Conservation (phyloP, 805 yeast genomes). For the Cyberlindnera euphorbiae region DNA sequence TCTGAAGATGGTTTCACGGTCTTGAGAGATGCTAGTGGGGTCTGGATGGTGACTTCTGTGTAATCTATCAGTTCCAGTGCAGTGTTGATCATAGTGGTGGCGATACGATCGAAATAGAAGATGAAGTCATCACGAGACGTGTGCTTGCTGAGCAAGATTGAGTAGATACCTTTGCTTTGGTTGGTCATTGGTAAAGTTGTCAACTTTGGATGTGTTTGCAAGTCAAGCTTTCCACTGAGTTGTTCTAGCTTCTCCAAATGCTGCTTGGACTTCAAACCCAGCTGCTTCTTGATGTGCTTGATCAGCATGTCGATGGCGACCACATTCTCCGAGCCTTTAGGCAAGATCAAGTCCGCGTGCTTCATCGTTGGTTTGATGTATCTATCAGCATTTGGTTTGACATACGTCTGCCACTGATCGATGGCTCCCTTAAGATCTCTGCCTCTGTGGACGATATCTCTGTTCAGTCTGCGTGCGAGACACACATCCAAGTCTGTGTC, state of each 20-base stretch:
- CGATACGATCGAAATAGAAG: slow-evolving; percentile 82
- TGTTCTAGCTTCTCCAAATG: slow-evolving; percentile 62
- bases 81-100: slow-evolving; percentile 60
- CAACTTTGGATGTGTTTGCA: slow-evolving; percentile 17
- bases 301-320: slow-evolving; percentile 79
- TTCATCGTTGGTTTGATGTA: slow-evolving; percentile 72
- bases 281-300: slow-evolving; percentile 70
- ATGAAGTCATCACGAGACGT: slow-evolving; percentile 73
- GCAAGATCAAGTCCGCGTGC: slow-evolving; percentile 83
- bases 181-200: slow-evolving; percentile 41
- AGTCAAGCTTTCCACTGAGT: slow-evolving; percentile 41
- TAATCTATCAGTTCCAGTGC: slow-evolving; percentile 55
- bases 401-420: slow-evolving; percentile 85
- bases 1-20: slow-evolving; percentile 35
- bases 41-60: slow-evolving; percentile 31
- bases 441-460: slow-evolving; percentile 85
- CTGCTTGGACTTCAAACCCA: slow-evolving; percentile 54
- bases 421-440: slow-evolving; percentile 79
- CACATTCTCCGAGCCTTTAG: slow-evolving; percentile 79
- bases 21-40: slow-evolving; percentile 35
- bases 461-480: slow-evolving; percentile 76
- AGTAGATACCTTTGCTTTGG: slow-evolving; percentile 68
- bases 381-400: slow-evolving; percentile 85
- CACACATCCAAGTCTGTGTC: slow-evolving; percentile 94
- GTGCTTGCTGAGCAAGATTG: slow-evolving; percentile 54